A percentile compares a stretch with the other conserved stretches of the same genome.
Evolutionary conservation across 345 rosid species (phyloP).

Genomic region (Gossypium herbaceum): DNA sequence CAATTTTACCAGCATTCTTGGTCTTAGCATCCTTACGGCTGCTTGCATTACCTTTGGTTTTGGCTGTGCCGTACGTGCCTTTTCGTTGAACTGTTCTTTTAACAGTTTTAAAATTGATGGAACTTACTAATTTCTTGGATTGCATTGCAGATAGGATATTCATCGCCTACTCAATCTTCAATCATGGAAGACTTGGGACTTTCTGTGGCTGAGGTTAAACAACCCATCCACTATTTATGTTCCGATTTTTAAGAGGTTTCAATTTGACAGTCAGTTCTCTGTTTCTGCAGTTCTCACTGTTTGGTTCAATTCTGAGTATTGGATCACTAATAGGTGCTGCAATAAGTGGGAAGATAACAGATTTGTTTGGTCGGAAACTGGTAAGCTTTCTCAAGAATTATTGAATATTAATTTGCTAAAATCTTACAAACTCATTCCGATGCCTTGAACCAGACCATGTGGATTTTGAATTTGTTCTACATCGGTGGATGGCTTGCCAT

Average conservation of each 20-base stretch:
- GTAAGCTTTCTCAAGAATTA: too few relatives aligned
- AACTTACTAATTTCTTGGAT: background rate
- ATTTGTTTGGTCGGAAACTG: slow-evolving; percentile 32
- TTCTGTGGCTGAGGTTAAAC: slow-evolving; percentile 36
- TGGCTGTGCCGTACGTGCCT: slow-evolving; percentile 6
- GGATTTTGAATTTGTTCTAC: slow-evolving; percentile 34
- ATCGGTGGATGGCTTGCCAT: slow-evolving; percentile 40
- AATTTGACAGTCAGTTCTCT: background rate
- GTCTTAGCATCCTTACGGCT: slow-evolving; percentile 5
- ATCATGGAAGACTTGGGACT: slow-evolving; percentile 38
- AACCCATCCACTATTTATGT: background rate
- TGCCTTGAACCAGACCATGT: slow-evolving; percentile 34
- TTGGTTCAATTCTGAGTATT: slow-evolving; percentile 25
- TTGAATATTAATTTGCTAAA: background rate
- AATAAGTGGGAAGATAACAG: slow-evolving; percentile 36
- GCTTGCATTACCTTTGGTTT: background rate
- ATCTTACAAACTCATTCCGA: background rate
- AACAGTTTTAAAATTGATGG: background rate
- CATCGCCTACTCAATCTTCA: slow-evolving; percentile 43
- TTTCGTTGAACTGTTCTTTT: background rate
- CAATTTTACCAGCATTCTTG: background rate
- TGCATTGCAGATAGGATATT: slow-evolving; percentile 36
- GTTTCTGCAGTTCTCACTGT: slow-evolving; percentile 4
- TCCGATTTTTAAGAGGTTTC: too few relatives aligned
- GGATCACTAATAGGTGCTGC: slow-evolving; percentile 41